Conservation (phyloP, 306 rosid species). For the Ziziphus jujuba region DNA sequence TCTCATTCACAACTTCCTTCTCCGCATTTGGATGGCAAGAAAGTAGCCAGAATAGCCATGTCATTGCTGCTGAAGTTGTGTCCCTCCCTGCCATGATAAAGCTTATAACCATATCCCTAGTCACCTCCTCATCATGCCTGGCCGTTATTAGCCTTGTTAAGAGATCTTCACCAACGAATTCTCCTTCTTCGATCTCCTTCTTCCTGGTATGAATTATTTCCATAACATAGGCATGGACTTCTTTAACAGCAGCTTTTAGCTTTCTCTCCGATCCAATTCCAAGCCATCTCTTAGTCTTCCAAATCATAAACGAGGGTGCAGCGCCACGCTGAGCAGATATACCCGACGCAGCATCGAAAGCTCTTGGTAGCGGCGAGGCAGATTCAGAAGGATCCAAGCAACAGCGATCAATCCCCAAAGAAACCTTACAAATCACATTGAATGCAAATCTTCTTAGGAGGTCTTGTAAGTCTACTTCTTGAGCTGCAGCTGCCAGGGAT, state of each 20-base stretch:
- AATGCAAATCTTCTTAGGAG: slow-evolving; percentile 66
- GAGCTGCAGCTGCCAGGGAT: slow-evolving; percentile 18
- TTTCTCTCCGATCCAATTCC: slow-evolving; percentile 67
- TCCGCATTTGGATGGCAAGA: slow-evolving; percentile 42
- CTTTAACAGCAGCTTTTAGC: slow-evolving; percentile 53
- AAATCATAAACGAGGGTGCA: slow-evolving; percentile 58
- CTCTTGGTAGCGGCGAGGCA: slow-evolving; percentile 37
- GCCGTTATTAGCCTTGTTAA: slow-evolving; percentile 52
- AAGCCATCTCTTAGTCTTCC: slow-evolving; percentile 79
- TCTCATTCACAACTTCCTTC: slow-evolving; percentile 49
- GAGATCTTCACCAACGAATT: slow-evolving; percentile 44
- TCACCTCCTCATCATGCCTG: slow-evolving; percentile 57
- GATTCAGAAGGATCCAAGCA: slow-evolving; percentile 55
- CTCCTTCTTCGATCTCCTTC: slow-evolving; percentile 16
- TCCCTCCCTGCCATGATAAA: slow-evolving; percentile 93
- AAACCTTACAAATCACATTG: slow-evolving; percentile 59
- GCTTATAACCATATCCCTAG: slow-evolving; percentile 77
- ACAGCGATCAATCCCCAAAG: slow-evolving; percentile 49
- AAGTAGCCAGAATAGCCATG: slow-evolving; percentile 87
- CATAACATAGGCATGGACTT: slow-evolving; percentile 54
- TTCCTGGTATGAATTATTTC: slow-evolving; percentile 47
- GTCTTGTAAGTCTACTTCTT: slow-evolving; percentile 63
- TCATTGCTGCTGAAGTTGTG: slow-evolving; percentile 88
- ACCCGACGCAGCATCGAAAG: slow-evolving; percentile 70
- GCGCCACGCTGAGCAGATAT: slow-evolving; percentile 72